Base-by-base conservation (phyloP, 164 flowering plant species). In the Vitis labrusca region DNA sequence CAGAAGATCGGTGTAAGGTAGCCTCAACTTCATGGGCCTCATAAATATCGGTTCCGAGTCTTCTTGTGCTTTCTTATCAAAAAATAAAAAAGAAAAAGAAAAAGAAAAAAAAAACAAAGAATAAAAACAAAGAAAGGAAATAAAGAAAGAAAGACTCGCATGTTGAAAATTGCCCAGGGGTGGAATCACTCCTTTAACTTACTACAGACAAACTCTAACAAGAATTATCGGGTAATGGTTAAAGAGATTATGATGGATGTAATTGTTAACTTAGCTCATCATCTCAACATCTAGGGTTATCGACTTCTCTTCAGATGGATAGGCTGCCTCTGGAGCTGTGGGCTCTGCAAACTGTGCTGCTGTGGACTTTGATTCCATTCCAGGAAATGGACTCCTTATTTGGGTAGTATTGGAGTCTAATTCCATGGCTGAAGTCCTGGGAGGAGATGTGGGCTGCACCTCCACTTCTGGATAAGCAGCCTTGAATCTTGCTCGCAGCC, bases 381-480 rank as follows among this genome's bases (percentile, higher is more conserved):
- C 87, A 0, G 71, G 70, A 67, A 91, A 85, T 3, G 92, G 83
- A 53, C 77, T 89, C 68, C 86, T 85, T 50, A 59, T 71, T 76
- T 83, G 87, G 72, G 80, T 51, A 72, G 83, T 68, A 69, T 51
- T 75, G 5, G 90, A 63, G 65, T 92, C 96, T 19, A 85, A 66
- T 54, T 95, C 99, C 92, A 89, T 90, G 64, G 89, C 82, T 56
- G 92, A 84, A 59, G 82, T 68, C 77, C 95, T 82, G 1, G 97
- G 98, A 52, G 99, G 97, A 30, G 99, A 92, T 44, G 86, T 10
- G 0, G 99, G 99, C 67, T 93, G 93, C 64, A 96, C 94, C 81
- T 88, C 97, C 62, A 93, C 89, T 48, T 96, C 97, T 53, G 99
- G 97, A 73, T 96, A 96, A 16, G 98, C 98, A 75, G 99, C 99